Base-by-base conservation (phyloP, 1,284 basidiomycete species). In the Irpex sp. region DNA sequence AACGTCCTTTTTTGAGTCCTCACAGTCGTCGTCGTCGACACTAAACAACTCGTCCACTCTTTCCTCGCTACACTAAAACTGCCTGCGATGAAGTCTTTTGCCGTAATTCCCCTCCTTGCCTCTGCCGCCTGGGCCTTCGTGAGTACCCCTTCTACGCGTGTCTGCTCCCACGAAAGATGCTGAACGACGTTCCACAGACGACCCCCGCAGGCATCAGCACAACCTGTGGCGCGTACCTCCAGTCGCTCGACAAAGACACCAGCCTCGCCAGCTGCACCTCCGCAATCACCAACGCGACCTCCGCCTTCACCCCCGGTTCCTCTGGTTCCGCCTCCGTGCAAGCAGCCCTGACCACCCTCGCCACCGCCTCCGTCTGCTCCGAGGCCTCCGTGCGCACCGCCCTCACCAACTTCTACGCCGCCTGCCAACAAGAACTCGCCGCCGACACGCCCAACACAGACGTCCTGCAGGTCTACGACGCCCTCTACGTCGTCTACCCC, bases 401-500 rank as follows among this genome's bases (percentile, higher is more conserved):
- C 69, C 84, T 97, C 62, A 77, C 83, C 59, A 67, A 78, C 15
- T 95, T 97, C 78, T 88, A 88, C 74, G 68, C 80, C 9, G 81
- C 83, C 5, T 97, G 95, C 80, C 65, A 76, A 1, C 61, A 71
- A 31, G 95, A 97, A 77, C 78, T 97, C 67, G 84, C 81, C 1
- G 77, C 83, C 11, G 72, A 68, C 43, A 74, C 78, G 1, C 11
- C 39, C 56, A 84, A 82, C 65, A 56, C 70, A 46, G 72, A 78
- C 21, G 87, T 95, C 57, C 72, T 85, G 69, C 70, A 75, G 46
- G 76, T 84, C 3, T 97, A 97, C 78, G 95, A 97, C 73, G 78
- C 85, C 53, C 78, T 97, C 53, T 97, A 93, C 79, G 68, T 83
- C 65, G 67, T 94, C 59, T 69, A 74, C 4, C 93, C 94, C 4